phyloP scores from a whole-genome alignment of 208 protist genomes.

The Leishmania mexicana region DNA sequence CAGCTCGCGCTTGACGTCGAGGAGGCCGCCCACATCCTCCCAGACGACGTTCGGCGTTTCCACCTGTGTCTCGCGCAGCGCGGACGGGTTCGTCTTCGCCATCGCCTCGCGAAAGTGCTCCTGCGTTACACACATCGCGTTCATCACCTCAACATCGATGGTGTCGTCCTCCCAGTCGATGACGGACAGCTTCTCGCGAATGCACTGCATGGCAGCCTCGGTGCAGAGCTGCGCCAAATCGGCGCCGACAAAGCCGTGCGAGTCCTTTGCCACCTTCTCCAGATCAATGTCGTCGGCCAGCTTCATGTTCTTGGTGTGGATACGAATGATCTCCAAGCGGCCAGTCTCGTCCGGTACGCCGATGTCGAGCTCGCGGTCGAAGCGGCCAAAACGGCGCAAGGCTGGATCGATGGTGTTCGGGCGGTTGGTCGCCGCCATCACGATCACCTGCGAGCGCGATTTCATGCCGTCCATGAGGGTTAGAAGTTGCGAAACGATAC shows the following conservation, averaged over 20 bases:
- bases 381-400: conserved; percentile 99
- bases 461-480: conserved; percentile 99
- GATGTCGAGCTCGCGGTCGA: conserved; percentile 99
- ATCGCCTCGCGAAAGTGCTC: conserved; percentile 99
- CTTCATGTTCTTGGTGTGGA: conserved; percentile 99
- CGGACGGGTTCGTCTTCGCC: conserved; percentile 97
- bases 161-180: conserved; percentile 99
- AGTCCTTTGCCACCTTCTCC: conserved; percentile 96
- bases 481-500: conserved; percentile 99
- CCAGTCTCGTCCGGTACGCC: conserved; percentile 99
- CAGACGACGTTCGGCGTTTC: conserved; percentile 99
- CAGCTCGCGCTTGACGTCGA: conserved; percentile 98
- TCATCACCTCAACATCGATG: conserved; percentile 98
- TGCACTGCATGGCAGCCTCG: conserved; percentile 99
- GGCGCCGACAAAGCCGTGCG: conserved; percentile 99
- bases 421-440: conserved; percentile 99
- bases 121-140: conserved; percentile 98
- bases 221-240: conserved; percentile 99
- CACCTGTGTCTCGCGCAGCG: conserved; percentile 99
- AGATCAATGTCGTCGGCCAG: conserved; percentile 98
- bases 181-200: conserved; percentile 99
- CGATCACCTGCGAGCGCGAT: conserved; percentile 97
- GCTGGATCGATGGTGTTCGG: conserved; percentile 99
- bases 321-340: conserved; percentile 98
- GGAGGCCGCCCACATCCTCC: conserved; percentile 99